These are phyloP conservation scores for Silene coronaria DNA, from an alignment of 179 eudicot genomes.

Conservation along the genomic window DNA sequence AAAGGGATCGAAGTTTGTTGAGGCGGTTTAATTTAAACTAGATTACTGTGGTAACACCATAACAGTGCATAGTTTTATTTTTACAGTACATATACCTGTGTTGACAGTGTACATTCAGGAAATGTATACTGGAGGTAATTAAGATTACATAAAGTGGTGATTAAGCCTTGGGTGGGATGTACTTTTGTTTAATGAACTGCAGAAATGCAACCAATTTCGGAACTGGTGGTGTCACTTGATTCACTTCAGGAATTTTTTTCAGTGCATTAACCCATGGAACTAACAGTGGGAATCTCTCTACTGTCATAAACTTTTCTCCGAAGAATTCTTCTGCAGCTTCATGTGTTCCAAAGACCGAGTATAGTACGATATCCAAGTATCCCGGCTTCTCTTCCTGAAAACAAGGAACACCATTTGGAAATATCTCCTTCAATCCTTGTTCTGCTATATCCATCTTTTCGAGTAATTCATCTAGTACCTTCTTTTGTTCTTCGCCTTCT, in stretches of 20 bases:
- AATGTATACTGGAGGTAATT: neutral
- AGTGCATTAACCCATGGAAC: slow-evolving; percentile 22
- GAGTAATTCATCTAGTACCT: slow-evolving; percentile 1
- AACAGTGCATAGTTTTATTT: too few species aligned
- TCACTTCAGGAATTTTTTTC: slow-evolving; percentile 18
- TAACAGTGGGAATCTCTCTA: slow-evolving; percentile 25
- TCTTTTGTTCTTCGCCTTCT: slow-evolving; percentile 21
- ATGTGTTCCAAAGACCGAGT: slow-evolving; percentile 16
- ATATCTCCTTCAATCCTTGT: slow-evolving; percentile 28
- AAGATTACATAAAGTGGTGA: neutral
- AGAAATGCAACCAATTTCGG: slow-evolving; percentile 15
- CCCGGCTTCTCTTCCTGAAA: slow-evolving; percentile 21
- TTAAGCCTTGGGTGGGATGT: slow-evolving; percentile 7
- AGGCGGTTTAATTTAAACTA: too few species aligned
- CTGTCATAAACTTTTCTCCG: slow-evolving; percentile 12
- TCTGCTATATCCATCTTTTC: slow-evolving; percentile 29
- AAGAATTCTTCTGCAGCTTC: slow-evolving; percentile 10
- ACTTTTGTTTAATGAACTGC: slow-evolving; percentile 4
- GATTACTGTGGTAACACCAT: too few species aligned
- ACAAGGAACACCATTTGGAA: slow-evolving; percentile 21
- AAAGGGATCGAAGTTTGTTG: too few species aligned
- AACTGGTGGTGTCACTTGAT: slow-evolving; percentile 25
- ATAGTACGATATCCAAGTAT: slow-evolving; percentile 29
- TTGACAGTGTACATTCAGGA: neutral
- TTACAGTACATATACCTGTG: too few species aligned